Percentiles rank a stretch among this genome's conserved stretches.
Conservation (phyloP, 208 protist species). For the Acanthamoeba healyi region DNA sequence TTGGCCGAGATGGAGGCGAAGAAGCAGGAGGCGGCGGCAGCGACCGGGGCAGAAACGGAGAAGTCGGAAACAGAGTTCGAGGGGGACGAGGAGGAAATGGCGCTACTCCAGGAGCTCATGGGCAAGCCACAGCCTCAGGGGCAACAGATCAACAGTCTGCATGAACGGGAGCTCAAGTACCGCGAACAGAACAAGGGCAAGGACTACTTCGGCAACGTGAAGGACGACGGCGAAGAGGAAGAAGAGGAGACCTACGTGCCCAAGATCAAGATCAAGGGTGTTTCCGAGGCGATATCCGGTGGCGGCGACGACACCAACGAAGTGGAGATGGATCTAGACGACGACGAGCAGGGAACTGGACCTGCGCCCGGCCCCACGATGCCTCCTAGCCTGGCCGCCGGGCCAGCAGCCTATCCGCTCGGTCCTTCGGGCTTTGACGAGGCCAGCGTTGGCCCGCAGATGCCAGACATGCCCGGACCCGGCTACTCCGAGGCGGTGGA, state of each 20-base stretch:
- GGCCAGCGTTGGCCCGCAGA: background rate
- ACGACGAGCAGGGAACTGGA: conserved; percentile 6
- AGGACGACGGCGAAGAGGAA: conserved; percentile 35
- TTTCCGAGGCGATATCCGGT: background rate
- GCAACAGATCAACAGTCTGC: background rate
- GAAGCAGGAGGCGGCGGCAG: background rate
- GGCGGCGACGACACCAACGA: background rate
- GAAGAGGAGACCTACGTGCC: conserved; percentile 42
- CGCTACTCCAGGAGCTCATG: conserved; percentile 2
- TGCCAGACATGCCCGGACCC: background rate
- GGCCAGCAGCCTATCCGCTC: background rate
- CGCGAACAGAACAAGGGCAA: background rate
- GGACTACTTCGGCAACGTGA: conserved; percentile 34
- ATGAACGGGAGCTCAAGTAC: conserved; percentile 9
- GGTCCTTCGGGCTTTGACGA: background rate
- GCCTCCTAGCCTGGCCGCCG: background rate
- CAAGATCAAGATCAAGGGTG: conserved; percentile 39
- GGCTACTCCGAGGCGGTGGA: too few species aligned
- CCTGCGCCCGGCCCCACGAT: background rate
- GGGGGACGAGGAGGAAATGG: background rate
- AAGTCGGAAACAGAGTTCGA: background rate
- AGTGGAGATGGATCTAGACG: conserved; percentile 7
- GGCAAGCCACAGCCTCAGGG: background rate
- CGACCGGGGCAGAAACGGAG: background rate
- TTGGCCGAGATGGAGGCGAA: background rate